Conservation (phyloP, 176 grass and related monocot genomes). For the Zea luxurians region DNA sequence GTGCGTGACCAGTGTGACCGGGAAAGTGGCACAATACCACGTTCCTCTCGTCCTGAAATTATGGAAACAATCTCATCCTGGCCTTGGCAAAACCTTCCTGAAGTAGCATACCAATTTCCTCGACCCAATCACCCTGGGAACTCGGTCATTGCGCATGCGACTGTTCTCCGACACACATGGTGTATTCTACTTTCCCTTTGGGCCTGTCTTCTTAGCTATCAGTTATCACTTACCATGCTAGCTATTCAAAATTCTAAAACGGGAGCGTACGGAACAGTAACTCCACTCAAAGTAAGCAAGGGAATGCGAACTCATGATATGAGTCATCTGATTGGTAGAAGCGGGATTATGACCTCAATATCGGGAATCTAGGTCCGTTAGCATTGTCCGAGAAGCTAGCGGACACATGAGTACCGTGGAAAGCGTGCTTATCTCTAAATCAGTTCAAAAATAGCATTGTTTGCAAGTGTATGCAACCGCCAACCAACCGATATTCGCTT, state of each 20-base stretch:
- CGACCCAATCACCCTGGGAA: not conserved
- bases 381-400: not conserved
- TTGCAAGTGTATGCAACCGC: not conserved
- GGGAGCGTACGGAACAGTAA: not conserved
- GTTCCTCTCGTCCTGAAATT: not conserved
- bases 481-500: not conserved
- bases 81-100: not conserved
- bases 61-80: not conserved
- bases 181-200: not conserved
- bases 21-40: not conserved
- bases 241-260: not conserved
- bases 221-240: not conserved
- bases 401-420: not conserved
- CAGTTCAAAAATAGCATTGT: not conserved
- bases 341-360: not conserved
- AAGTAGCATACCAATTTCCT: not conserved
- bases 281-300: not conserved
- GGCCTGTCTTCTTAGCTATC: not conserved
- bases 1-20: not conserved
- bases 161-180: not conserved
- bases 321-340: not conserved
- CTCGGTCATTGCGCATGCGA: not conserved
- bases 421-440: not conserved
- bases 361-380: not conserved
- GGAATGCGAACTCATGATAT: not conserved